A percentile compares a stretch with the other conserved stretches of the same genome.
Conservation (phyloP, 495 filamentous ascomycete species). For the Oidiodendron maius region DNA sequence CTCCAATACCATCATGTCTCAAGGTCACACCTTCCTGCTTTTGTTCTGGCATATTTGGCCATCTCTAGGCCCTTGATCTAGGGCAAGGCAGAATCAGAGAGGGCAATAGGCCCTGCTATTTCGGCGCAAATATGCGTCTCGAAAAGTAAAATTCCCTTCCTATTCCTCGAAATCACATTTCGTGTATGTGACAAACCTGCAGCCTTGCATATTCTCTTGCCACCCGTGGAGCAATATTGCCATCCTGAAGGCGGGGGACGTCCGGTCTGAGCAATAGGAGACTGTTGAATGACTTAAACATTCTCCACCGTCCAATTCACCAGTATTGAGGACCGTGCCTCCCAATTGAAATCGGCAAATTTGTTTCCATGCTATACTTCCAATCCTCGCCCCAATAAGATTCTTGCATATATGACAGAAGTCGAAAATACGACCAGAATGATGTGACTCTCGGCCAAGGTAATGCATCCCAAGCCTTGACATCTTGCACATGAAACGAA, state of each 20-base stretch:
- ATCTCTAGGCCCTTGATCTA: too few relatives aligned
- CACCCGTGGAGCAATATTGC: not conserved
- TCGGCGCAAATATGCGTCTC: not conserved
- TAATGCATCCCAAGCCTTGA: slow-evolving; percentile 17
- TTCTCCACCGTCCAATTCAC: too few relatives aligned
- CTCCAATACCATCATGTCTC: slow-evolving; percentile 2
- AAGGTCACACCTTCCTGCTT: too few relatives aligned
- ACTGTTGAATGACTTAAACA: too few relatives aligned
- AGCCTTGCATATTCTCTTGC: not conserved
- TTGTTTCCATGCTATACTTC: too few relatives aligned
- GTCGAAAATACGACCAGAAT: slow-evolving; percentile 14
- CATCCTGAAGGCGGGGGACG: not conserved
- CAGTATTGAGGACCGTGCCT: too few relatives aligned
- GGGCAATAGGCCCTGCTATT: too few relatives aligned
- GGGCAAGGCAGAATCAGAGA: too few relatives aligned
- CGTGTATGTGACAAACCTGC: not conserved
- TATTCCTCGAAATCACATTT: not conserved
- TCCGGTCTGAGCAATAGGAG: not conserved
- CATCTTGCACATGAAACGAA: slow-evolving; percentile 6
- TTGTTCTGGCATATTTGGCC: too few relatives aligned
- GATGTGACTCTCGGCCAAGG: slow-evolving; percentile 4
- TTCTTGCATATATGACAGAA: slow-evolving; percentile 18
- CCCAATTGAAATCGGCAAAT: too few relatives aligned
- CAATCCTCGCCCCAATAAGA: not conserved
- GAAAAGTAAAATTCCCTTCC: not conserved